These are phyloP conservation scores for Arbutus unedo DNA, from an alignment of 148 eudicot genomes.

Conservation along the genomic window DNA sequence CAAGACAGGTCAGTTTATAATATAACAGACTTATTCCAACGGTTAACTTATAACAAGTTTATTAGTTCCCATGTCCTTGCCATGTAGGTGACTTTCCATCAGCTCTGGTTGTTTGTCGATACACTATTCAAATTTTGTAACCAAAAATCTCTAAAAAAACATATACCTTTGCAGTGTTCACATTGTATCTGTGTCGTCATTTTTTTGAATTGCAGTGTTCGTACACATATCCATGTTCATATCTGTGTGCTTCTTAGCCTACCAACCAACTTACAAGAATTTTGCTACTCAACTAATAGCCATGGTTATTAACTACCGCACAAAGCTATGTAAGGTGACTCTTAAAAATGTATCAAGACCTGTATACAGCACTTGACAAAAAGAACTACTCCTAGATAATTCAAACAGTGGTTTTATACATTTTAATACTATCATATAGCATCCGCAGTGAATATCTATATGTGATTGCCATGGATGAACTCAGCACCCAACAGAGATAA, in stretches of 20 bases:
- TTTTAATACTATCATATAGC: too few species aligned
- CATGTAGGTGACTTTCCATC: not conserved
- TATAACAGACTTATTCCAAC: not conserved
- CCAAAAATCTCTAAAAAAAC: not conserved
- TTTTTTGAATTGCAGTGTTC: not conserved
- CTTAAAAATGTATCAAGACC: too few species aligned
- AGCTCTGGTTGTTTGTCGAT: not conserved
- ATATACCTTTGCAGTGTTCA: not conserved
- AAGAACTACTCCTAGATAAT: not conserved
- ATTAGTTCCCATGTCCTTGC: not conserved
- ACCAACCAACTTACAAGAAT: too few species aligned
- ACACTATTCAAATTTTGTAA: not conserved
- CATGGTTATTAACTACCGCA: too few species aligned
- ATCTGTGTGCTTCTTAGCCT: too few species aligned
- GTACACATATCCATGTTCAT: too few species aligned
- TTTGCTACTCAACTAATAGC: too few species aligned
- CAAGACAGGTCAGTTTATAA: not conserved
- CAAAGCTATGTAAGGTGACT: too few species aligned
- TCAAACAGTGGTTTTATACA: not conserved
- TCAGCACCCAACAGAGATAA: not conserved
- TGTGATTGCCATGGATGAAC: not conserved
- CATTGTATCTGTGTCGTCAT: not conserved
- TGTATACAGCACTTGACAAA: not conserved
- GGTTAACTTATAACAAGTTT: not conserved
- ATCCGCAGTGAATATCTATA: not conserved